Percentiles rank a stretch among this genome's conserved stretches.
Evolutionary conservation across 1,284 basidiomycete species (phyloP).

Genomic region (Marasmius tenuissimus): DNA sequence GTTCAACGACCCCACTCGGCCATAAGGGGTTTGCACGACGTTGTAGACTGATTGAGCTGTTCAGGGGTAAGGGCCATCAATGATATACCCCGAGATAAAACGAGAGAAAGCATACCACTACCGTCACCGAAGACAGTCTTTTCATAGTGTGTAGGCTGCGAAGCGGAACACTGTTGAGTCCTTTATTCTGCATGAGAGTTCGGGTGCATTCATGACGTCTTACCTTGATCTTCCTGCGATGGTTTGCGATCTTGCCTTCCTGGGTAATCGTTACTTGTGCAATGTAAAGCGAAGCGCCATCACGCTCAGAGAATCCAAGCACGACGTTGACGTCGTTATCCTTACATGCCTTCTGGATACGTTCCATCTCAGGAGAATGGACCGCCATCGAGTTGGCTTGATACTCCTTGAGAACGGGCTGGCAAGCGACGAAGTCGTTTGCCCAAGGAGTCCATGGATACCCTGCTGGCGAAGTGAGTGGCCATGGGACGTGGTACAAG

Average conservation of each 20-base stretch:
- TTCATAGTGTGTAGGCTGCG: conserved; percentile 28
- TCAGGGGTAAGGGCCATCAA: not conserved
- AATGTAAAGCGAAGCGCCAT: conserved; percentile 28
- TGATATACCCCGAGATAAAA: not conserved
- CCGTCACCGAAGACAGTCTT: conserved; percentile 31
- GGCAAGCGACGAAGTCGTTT: conserved; percentile 26
- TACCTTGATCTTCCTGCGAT: conserved; percentile 33
- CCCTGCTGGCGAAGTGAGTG: conserved; percentile 16
- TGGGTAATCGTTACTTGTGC: conserved; percentile 31
- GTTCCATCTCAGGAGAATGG: conserved; percentile 32
- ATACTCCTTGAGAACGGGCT: conserved; percentile 26
- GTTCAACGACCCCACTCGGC: conserved; percentile 28
- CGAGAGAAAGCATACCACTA: conserved; percentile 18
- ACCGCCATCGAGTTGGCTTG: conserved; percentile 29
- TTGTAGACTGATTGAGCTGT: conserved; percentile 27
- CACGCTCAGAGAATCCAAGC: conserved; percentile 31
- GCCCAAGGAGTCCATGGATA: conserved; percentile 35
- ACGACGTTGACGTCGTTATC: conserved; percentile 27
- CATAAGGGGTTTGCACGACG: conserved; percentile 29
- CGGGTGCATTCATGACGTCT: not conserved
- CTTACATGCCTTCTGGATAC: conserved; percentile 28
- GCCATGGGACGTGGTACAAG: not conserved
- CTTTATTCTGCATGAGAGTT: not conserved
- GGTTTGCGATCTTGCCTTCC: conserved; percentile 29
- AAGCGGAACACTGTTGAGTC: conserved; percentile 1